Evolutionary conservation across 106 monocot species (phyloP), one percentile per base, ranked within the genome.

Genomic region (Narthecium ossifragum): DNA sequence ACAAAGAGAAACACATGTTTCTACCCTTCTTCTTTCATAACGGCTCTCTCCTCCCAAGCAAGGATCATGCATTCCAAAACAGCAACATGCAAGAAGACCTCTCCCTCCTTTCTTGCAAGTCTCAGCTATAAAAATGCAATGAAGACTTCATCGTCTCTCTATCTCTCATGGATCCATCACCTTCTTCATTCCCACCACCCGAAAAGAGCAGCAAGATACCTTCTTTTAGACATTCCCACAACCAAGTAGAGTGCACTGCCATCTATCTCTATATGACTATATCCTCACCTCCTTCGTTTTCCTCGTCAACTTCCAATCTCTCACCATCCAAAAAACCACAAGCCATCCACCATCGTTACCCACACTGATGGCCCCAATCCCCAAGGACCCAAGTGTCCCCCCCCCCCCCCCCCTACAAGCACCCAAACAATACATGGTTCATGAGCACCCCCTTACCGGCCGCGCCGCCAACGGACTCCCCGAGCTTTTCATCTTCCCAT

Each of bases 351-450:
- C 62, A 24, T 31, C 53, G 26, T 18, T 41, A 45, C 17, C 46
- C 1, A 8, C 31, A 8, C 36, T 34, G 12, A 14, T 47, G 20
- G 7, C 14, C 7, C 52, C 14, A 29, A 22, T 31, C 6, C 40
- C 61, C 8, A 66, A 41, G 23, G 51, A 73, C 47, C 29, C 18
- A 0, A 24, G 6, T 5, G 34, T 55, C n/a, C n/a, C n/a, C n/a
- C n/a, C n/a, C n/a, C n/a, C n/a, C n/a, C 10, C 45, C 73, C 3
- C 34, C 56, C 3, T 49, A 57, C 49, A 27, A 18, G 2, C 8
- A 65, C 31, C 53, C 20, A 3, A 57, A 51, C 59, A 38, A 50
- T 46, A 73, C 73, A 23, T 73, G 49, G 73, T 73, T 73, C 66
- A 73, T 59, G 73, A 66, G 65, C 58, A 38, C 59, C 34, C n/a